Evolutionary conservation across 1,284 basidiomycete genomes (phyloP).

Genomic region (Papiliotrema laurentii): DNA sequence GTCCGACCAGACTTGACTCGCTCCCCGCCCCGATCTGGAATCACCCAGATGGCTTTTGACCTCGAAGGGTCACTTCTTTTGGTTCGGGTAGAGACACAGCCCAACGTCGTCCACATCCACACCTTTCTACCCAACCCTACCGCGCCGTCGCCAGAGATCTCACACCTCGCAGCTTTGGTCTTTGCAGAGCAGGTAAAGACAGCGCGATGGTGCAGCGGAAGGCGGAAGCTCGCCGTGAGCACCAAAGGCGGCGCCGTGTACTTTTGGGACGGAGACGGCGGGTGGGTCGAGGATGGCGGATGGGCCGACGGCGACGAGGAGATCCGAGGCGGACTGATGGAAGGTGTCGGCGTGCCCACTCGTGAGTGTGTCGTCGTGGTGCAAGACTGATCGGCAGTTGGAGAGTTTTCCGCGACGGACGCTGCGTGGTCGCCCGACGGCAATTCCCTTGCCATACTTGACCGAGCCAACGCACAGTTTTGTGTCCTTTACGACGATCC

Average conservation of each 20-base stretch:
- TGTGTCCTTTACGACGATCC: constrained; percentile 35
- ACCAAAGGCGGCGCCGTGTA: constrained; percentile 25
- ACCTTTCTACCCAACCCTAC: constrained; percentile 24
- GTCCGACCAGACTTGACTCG: constrained; percentile 15
- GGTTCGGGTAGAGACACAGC: constrained; percentile 50
- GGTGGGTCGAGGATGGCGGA: constrained; percentile 24
- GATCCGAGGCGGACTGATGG: constrained; percentile 28
- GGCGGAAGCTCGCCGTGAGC: constrained; percentile 11
- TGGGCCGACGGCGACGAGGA: constrained; percentile 4
- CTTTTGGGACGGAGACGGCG: constrained; percentile 33
- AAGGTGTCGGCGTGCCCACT: constrained; percentile 35
- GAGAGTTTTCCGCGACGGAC: constrained; percentile 18
- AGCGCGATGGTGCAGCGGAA: constrained; percentile 21
- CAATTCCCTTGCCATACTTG: constrained; percentile 20
- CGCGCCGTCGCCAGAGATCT: constrained; percentile 19
- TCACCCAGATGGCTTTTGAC: constrained; percentile 71
- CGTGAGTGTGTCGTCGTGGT: constrained; percentile 16
- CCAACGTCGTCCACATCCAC: constrained; percentile 35
- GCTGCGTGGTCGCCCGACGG: constrained; percentile 38
- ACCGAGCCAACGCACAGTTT: constrained; percentile 18
- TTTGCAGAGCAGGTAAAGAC: constrained; percentile 21
- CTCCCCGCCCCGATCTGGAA: constrained; percentile 54
- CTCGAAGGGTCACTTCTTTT: constrained; percentile 65
- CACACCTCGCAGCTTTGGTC: constrained; percentile 18
- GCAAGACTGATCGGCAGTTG: constrained; percentile 7